phyloP scores from a whole-genome alignment of 2,329 filamentous ascomycete genomes.

The Apiospora malaysiana region DNA sequence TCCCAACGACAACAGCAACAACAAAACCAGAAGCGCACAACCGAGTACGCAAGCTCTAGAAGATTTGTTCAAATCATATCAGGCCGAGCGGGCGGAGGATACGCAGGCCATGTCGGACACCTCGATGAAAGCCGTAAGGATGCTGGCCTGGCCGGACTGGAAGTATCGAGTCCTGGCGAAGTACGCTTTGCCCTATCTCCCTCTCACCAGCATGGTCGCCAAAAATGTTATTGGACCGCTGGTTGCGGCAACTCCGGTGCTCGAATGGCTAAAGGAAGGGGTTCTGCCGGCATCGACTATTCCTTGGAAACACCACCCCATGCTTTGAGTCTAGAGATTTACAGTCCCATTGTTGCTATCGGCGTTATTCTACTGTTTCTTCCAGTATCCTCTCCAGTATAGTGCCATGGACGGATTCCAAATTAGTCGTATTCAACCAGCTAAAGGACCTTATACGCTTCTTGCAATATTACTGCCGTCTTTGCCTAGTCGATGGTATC shows the following conservation, averaged over 20 bases:
- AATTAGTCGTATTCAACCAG: too few relatives aligned
- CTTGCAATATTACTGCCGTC: too few relatives aligned
- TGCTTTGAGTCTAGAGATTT: background rate
- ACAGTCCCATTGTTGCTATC: too few relatives aligned
- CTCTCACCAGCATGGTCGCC: background rate
- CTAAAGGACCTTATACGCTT: too few relatives aligned
- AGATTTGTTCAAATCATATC: background rate
- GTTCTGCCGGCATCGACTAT: background rate
- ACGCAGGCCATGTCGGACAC: background rate
- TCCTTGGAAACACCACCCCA: background rate
- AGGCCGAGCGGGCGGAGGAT: background rate
- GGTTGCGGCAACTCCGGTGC: background rate
- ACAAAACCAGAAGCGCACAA: too few relatives aligned
- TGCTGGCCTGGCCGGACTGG: slow-evolving; percentile 12
- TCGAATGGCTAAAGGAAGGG: slow-evolving; percentile 6
- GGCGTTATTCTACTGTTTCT: too few relatives aligned
- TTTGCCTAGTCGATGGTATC: too few relatives aligned
- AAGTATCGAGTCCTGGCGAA: background rate
- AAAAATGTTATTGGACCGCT: background rate
- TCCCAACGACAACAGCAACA: background rate
- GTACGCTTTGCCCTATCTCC: background rate
- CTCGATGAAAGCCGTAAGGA: background rate
- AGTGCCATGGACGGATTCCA: too few relatives aligned
- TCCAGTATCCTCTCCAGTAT: too few relatives aligned
- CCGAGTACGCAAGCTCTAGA: background rate